Percentiles rank a stretch among this genome's conserved stretches.
Evolutionary conservation across 805 yeast species (phyloP).

Genomic region (Jamesozyma rosinii): DNA sequence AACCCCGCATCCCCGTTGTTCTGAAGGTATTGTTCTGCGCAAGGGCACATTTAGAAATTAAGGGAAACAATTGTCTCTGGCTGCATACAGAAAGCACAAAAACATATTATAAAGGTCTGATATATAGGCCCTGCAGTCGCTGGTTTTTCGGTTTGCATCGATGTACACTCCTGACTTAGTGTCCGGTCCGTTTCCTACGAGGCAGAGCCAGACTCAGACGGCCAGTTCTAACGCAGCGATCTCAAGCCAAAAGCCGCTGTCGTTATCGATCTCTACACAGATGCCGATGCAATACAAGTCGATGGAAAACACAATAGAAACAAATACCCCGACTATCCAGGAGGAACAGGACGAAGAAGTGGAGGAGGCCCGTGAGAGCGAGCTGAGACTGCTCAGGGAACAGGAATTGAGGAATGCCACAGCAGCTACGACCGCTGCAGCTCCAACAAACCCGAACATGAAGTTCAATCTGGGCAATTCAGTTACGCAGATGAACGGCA

Average conservation of each 20-base stretch:
- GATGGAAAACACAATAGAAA: not conserved
- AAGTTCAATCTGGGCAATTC: not conserved
- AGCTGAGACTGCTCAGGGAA: not conserved
- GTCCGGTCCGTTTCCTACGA: not conserved
- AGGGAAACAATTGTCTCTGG: too few species aligned
- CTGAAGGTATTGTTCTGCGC: too few species aligned
- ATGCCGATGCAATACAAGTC: not conserved
- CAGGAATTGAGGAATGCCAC: not conserved
- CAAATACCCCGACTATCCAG: slow-evolving; percentile 14
- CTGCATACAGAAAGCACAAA: too few species aligned
- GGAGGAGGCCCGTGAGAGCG: not conserved
- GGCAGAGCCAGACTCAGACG: not conserved
- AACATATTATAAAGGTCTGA: too few species aligned
- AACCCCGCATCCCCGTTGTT: too few species aligned
- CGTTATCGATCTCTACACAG: not conserved
- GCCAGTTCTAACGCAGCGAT: slow-evolving; percentile 2
- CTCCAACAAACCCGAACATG: not conserved
- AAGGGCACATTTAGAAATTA: too few species aligned
- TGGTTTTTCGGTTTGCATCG: too few species aligned
- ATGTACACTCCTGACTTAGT: not conserved
- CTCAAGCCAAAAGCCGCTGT: not conserved
- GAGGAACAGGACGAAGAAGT: slow-evolving; percentile 13
- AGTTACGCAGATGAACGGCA: not conserved
- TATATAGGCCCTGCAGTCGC: too few species aligned
- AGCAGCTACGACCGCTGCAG: not conserved